Percentiles rank a stretch among this genome's conserved stretches.
These are phyloP conservation scores for Lachnellula cervina DNA, from an alignment of 2,329 filamentous ascomycete species.

Conservation along the genomic window DNA sequence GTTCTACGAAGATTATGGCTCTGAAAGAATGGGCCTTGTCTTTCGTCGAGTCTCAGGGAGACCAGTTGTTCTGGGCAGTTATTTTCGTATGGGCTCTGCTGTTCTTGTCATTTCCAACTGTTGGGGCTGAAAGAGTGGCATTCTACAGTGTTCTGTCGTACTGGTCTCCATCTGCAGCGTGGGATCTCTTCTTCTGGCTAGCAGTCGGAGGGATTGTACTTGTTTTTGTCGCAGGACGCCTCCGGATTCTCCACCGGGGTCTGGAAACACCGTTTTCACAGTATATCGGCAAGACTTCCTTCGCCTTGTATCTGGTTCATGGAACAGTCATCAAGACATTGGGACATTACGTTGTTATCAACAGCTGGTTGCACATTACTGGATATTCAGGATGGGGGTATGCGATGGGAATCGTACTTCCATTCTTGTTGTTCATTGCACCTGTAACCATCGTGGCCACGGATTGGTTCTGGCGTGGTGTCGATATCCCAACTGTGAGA, in stretches of 20 bases:
- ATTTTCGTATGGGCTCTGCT: background rate
- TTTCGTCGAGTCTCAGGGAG: background rate
- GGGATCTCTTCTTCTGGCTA: constrained; percentile 1
- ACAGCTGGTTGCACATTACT: background rate
- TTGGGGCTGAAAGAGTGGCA: background rate
- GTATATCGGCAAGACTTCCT: constrained; percentile 50
- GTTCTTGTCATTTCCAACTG: background rate
- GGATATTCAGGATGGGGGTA: background rate
- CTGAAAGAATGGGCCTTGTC: background rate
- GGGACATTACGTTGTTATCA: background rate
- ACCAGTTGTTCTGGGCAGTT: background rate
- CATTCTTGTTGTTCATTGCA: background rate
- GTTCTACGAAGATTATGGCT: background rate
- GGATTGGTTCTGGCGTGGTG: constrained; percentile 1
- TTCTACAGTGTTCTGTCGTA: background rate
- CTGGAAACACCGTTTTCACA: constrained; percentile 44
- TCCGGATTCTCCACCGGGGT: constrained; percentile 33
- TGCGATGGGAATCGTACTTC: background rate
- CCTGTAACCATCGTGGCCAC: background rate
- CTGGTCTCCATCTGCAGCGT: background rate
- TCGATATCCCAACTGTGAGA: background rate
- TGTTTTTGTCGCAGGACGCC: constrained; percentile 18
- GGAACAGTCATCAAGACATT: constrained; percentile 31
- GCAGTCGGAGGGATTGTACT: background rate
- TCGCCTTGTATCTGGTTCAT: constrained; percentile 48